Evolutionary conservation across 1,284 basidiomycete genomes (phyloP), one percentile per base, ranked within the genome.

Genomic region (Apiotrichum veenhuisii): DNA sequence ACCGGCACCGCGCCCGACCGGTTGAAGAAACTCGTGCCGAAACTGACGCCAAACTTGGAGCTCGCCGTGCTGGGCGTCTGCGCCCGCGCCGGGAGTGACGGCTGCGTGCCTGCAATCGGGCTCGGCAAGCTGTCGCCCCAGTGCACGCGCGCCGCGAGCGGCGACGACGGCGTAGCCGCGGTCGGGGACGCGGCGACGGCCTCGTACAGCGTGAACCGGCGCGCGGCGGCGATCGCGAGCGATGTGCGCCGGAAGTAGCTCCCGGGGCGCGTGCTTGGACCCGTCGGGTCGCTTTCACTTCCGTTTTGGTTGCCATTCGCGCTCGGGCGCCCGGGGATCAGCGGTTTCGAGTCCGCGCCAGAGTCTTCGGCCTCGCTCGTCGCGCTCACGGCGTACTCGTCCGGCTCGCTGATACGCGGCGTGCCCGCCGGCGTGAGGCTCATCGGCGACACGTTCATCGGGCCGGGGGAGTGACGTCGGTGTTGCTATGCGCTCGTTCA

Each of bases 151-250:
- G 48, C n/a, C 15, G 37, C 23, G 38, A 49, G 26, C 17, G 48
- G 48, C 43, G 17, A 52, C n/a, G 36, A 18, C 11, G n/a, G 26
- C 26, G n/a, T 48, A 46, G n/a, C 38, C 30, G n/a, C n/a, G n/a
- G n/a, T n/a, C n/a, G 50, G 45, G 15, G 44, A 10, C 30, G 45
- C 17, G 1, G 42, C 48, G 23, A 17, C 48, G 4, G 37, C 17
- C 15, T 53, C 44, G 44, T 53, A 41, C 18, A 57, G 52, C 25
- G 60, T 56, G 46, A 63, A 58, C 1, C 61, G 52, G 20, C 61
- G 58, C 9, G 62, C 60, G 15, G 63, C 63, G 5, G 60, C 54
- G 17, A 64, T 56, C 22, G 64, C 64, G 22, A 66, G 57, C 22
- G 58, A 59, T 22, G 50, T 55, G 43, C 53, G 53, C 26, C 54